Conservation (phyloP, 2,329 filamentous ascomycete species). For the Cryphonectria naterciae region DNA sequence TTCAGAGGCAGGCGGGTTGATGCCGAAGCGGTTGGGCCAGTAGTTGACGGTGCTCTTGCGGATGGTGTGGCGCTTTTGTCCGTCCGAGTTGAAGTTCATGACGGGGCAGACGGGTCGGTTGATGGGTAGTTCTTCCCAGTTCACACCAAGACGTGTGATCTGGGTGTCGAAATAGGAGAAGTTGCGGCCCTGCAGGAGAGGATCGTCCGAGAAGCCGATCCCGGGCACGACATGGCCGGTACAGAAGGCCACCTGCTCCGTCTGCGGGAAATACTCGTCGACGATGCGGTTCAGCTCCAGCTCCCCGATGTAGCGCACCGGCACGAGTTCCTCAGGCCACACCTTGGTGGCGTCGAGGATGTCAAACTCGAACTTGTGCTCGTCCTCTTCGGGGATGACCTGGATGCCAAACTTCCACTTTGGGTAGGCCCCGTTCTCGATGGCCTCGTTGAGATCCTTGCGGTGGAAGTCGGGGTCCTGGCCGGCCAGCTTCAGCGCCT, state of each 20-base stretch:
- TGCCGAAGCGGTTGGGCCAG: slow-evolving; percentile 74
- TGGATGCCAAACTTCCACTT: slow-evolving; percentile 87
- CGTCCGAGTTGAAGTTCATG: slow-evolving; percentile 78
- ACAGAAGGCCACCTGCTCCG: slow-evolving; percentile 82
- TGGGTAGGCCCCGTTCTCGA: slow-evolving; percentile 70
- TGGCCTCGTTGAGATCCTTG: slow-evolving; percentile 76
- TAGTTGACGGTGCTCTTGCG: slow-evolving; percentile 76
- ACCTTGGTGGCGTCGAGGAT: slow-evolving; percentile 84
- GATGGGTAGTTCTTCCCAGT: slow-evolving; percentile 78
- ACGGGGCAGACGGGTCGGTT: slow-evolving; percentile 76
- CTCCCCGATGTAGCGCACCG: slow-evolving; percentile 77
- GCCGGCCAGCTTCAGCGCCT: slow-evolving; percentile 73
- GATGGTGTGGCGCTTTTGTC: slow-evolving; percentile 73
- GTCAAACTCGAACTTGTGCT: slow-evolving; percentile 83
- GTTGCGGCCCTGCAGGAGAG: slow-evolving; percentile 74
- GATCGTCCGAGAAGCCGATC: slow-evolving; percentile 77
- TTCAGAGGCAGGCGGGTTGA: slow-evolving; percentile 61
- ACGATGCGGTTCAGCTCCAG: slow-evolving; percentile 78
- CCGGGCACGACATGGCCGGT: slow-evolving; percentile 80
- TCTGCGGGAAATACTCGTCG: slow-evolving; percentile 82
- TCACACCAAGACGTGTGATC: slow-evolving; percentile 70
- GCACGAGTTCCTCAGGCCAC: slow-evolving; percentile 79
- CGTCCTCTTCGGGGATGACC: slow-evolving; percentile 69
- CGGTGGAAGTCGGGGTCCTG: slow-evolving; percentile 83
- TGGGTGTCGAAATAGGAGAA: slow-evolving; percentile 71